Base-by-base conservation (phyloP, 1,139 yeast species). In the Suhomyces chickasaworum region DNA sequence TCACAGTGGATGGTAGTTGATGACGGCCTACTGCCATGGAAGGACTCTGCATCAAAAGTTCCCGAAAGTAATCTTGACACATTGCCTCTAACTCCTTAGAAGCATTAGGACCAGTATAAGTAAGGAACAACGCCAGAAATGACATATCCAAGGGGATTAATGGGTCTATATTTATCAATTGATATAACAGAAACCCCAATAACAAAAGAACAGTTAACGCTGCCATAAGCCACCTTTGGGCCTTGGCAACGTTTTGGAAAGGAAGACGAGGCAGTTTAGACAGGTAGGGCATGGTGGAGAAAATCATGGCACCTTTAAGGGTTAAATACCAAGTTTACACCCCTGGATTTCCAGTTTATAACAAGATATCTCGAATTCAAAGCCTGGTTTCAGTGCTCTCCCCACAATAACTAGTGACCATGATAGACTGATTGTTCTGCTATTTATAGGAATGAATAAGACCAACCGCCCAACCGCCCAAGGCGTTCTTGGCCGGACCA, bases 1-100 rank as follows among this genome's bases (percentile, higher is more conserved):
- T 33, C 47, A 51, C 30, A 27, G 49, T 36, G 17, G 41, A 36
- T 20, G 36, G 40, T 36, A 45, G 39, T 30, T 49, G 46, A 15
- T 44, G 50, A 30, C 23, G 31, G 9, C 31, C 32, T 12, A 34
- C n/a, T n/a, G 35, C 9, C 13, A 33, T 9, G 7, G 42, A 10
- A 12, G 42, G 39, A 21, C 35, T 39, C 18, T 15, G 18, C 22
- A 12, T 16, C 32, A n/a, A 8, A 9, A 41, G 36, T 15, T 42
- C 16, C 10, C n/a, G 34, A 16, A 43, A 43, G 37, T 43, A 43
- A 5, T 34, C 20, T 12, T 13, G 7, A 17, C 46, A 43, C 2
- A 16, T 13, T 10, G 17, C 29, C 3, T 21, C 36, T 13, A 13
- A 18, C 21, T 30, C 8, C 13, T 16, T 16, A 12, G 30, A 4